Conservation (phyloP, 2,329 filamentous ascomycete genomes). For the Nemania serpens region DNA sequence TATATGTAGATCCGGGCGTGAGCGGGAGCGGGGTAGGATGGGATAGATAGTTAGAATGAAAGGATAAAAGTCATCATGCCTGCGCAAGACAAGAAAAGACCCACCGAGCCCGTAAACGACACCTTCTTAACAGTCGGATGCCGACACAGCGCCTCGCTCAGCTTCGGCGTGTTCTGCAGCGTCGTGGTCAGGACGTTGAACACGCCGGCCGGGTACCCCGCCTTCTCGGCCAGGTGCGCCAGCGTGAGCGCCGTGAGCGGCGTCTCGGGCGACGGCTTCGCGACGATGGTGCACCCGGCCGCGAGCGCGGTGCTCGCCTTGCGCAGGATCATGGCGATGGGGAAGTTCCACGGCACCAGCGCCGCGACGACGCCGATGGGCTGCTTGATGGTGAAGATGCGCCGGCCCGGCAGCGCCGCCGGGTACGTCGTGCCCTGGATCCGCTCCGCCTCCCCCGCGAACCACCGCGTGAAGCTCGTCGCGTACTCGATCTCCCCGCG, state of each 20-base stretch:
- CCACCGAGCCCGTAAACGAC: constrained; percentile 69
- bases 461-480: constrained; percentile 60
- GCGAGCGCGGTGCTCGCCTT: constrained; percentile 72
- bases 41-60: no score
- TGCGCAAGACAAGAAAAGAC: neutral
- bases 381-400: constrained; percentile 75
- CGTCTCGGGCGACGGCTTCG: constrained; percentile 73
- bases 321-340: constrained; percentile 68
- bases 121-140: constrained; percentile 62
- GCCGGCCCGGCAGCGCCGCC: constrained; percentile 63
- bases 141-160: constrained; percentile 53
- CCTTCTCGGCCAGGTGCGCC: constrained; percentile 62
- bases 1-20: no score
- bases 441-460: constrained; percentile 55
- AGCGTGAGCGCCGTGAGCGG: constrained; percentile 61
- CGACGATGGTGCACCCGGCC: constrained; percentile 75
- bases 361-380: constrained; percentile 71
- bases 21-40: no score
- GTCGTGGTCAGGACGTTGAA: constrained; percentile 58
- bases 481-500: constrained; percentile 61
- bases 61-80: no score
- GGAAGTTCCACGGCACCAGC: constrained; percentile 74
- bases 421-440: constrained; percentile 63
- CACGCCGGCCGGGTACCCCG: constrained; percentile 76
- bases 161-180: constrained; percentile 48